Evolutionary conservation across 352 stramenopile genomes (phyloP).

Genomic region (Stephanocyclus meneghinianus): DNA sequence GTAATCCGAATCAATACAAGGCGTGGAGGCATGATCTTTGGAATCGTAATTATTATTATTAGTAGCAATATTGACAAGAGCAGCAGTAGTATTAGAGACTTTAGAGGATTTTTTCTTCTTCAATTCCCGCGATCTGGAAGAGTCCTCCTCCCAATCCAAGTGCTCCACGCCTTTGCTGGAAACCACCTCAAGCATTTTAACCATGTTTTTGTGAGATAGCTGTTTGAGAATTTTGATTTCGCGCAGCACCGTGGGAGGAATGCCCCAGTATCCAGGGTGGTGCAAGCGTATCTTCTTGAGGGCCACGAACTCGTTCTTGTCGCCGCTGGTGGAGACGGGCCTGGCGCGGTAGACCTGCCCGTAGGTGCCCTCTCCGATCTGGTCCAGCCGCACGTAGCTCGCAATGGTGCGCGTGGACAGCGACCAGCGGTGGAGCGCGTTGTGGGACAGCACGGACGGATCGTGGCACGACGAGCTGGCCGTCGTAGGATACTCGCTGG

Average conservation of each 20-base stretch:
- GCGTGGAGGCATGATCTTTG: neutral
- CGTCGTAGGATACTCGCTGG: neutral
- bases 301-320: conserved; percentile 84
- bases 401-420: conserved; percentile 66
- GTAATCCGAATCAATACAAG: neutral
- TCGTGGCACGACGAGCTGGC: neutral
- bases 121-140: conserved; percentile 17
- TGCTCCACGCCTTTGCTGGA: conserved; percentile 81
- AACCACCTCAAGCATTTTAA: conserved; percentile 95
- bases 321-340: no score
- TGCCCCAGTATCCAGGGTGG: conserved; percentile 87
- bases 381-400: conserved; percentile 93
- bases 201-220: conserved; percentile 91
- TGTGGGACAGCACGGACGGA: conserved; percentile 17
- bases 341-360: conserved; percentile 88
- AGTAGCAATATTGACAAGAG: neutral
- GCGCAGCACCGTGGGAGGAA: conserved; percentile 92
- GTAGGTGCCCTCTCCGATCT: conserved; percentile 97
- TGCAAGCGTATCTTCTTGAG: conserved; percentile 98
- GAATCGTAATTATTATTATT: neutral
- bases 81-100: neutral
- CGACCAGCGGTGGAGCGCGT: conserved; percentile 39
- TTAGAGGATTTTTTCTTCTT: conserved; percentile 29
- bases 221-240: conserved; percentile 98
- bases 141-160: conserved; percentile 59